A percentile compares a stretch with the other conserved stretches of the same genome.
Evolutionary conservation across 2,329 filamentous ascomycete species (phyloP).

Genomic region (Metarhizium guizhouense): DNA sequence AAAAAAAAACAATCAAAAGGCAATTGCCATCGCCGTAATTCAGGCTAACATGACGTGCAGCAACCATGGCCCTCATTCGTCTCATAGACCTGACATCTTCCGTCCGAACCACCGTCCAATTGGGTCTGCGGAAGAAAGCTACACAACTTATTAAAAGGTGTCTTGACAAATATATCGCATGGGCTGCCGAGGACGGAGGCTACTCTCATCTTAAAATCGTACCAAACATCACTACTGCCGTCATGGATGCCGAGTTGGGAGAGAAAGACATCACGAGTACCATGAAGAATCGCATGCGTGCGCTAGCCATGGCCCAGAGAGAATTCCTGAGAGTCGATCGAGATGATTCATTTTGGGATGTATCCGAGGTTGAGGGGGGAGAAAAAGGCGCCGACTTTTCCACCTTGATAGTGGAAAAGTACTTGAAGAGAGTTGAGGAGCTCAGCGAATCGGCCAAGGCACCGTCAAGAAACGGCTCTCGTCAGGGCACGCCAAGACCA

Average conservation of each 20-base stretch:
- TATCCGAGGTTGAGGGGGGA: constrained; percentile 10
- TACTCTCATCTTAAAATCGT: constrained; percentile 24
- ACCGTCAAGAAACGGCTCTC: not conserved
- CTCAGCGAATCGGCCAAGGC: not conserved
- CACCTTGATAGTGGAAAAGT: constrained; percentile 6
- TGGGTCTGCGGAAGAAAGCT: constrained; percentile 22
- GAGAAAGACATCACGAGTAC: constrained; percentile 23
- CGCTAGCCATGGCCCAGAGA: constrained; percentile 26
- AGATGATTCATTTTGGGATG: constrained; percentile 22
- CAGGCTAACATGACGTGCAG: constrained; percentile 13
- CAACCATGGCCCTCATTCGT: constrained; percentile 28
- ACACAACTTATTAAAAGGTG: constrained; percentile 23
- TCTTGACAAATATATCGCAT: constrained; percentile 26
- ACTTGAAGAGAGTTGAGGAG: constrained; percentile 1
- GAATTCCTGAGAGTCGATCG: constrained; percentile 22
- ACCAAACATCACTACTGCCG: constrained; percentile 29
- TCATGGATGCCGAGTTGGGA: constrained; percentile 21
- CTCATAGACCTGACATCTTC: constrained; percentile 30
- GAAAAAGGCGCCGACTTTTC: not conserved
- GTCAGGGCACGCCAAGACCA: not conserved
- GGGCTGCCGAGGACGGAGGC: constrained; percentile 32
- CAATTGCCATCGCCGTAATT: not conserved
- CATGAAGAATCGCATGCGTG: constrained; percentile 26
- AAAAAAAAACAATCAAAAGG: no score
- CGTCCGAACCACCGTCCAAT: constrained; percentile 26